Evolutionary conservation across 805 yeast genomes (phyloP).

Genomic region (Cyberlindnera suaveolens): DNA sequence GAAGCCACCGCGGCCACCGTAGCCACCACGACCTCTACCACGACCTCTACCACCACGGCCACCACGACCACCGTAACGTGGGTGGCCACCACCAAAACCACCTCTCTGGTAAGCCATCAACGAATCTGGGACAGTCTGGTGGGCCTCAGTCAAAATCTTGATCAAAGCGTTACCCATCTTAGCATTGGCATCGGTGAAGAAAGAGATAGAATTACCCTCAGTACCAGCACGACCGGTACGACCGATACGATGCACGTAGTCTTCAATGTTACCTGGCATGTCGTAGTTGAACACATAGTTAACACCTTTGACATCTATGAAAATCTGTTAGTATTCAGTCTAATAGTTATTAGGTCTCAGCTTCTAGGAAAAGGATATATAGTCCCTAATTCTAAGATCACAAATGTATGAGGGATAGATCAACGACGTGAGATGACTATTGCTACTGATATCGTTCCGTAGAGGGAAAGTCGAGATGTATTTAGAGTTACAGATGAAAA

Average conservation of each 20-base stretch:
- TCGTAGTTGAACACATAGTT: slow-evolving; percentile 90
- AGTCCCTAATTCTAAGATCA: not conserved
- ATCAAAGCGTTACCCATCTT: slow-evolving; percentile 87
- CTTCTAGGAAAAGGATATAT: not conserved
- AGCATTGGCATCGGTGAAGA: slow-evolving; percentile 84
- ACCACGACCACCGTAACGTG: slow-evolving; percentile 35
- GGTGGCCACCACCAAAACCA: slow-evolving; percentile 57
- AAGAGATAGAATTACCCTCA: slow-evolving; percentile 89
- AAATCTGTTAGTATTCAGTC: slow-evolving; percentile 24
- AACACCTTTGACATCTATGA: slow-evolving; percentile 92
- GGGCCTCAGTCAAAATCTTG: slow-evolving; percentile 90
- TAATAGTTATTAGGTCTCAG: not conserved
- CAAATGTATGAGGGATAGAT: not conserved
- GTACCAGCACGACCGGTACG: slow-evolving; percentile 97
- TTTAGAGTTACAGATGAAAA: slow-evolving; percentile 3
- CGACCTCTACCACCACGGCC: slow-evolving; percentile 35
- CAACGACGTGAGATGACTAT: not conserved
- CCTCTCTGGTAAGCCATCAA: slow-evolving; percentile 73
- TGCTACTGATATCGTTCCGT: slow-evolving; percentile 4
- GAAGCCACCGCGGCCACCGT: slow-evolving; percentile 11
- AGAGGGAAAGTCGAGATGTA: slow-evolving; percentile 1
- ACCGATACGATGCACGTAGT: slow-evolving; percentile 97
- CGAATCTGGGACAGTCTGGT: slow-evolving; percentile 81
- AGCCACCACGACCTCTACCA: slow-evolving; percentile 23
- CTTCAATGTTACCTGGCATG: slow-evolving; percentile 98